Base-by-base conservation (phyloP, 306 rosid species). In the Alnus rubra region DNA sequence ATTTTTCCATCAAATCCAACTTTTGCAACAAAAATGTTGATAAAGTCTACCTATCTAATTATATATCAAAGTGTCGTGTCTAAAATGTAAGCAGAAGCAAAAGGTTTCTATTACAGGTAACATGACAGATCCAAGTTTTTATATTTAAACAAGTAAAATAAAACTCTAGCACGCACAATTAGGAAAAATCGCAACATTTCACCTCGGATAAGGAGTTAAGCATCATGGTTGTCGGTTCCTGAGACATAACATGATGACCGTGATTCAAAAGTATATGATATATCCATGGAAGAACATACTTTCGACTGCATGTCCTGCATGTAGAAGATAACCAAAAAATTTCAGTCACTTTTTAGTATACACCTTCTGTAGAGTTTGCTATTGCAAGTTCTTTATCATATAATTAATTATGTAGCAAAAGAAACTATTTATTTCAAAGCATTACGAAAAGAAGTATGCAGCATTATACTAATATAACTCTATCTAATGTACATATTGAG, bases 271-370 rank as follows among this genome's bases (percentile, higher is more conserved):
- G 73, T 76, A 95, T 88, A 90, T 87, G 73, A 80, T 90, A 84
- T 48, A 95, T 90, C 99, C 99, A 95, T 33, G 96, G 98, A 79
- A 95, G 89, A 74, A 85, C 88, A 28, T 83, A 79, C 81, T 90
- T 89, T 80, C 97, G 91, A 0, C 83, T 80, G 73, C 84, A 80
- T 31, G 91, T 82, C 88, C 99, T 95, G 90, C n/a, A 79, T 59
- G 74, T n/a, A n/a, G n/a, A 82, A 71, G 56, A 83, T 76, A 10
- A 73, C 42, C 30, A 84, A 39, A 74, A 23, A 1, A 7, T 68
- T 68, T 16, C n/a, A 18, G 62, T 68, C 72, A 68, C n/a, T n/a
- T 8, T 8, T 10, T 9, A 67, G 72, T 18, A 18, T 13, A 31
- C 12, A 31, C 9, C 69, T 62, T 30, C 69, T 5, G 8, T 62